Conservation (phyloP, 129 eudicot genomes). For the Ambrosia trifida region DNA sequence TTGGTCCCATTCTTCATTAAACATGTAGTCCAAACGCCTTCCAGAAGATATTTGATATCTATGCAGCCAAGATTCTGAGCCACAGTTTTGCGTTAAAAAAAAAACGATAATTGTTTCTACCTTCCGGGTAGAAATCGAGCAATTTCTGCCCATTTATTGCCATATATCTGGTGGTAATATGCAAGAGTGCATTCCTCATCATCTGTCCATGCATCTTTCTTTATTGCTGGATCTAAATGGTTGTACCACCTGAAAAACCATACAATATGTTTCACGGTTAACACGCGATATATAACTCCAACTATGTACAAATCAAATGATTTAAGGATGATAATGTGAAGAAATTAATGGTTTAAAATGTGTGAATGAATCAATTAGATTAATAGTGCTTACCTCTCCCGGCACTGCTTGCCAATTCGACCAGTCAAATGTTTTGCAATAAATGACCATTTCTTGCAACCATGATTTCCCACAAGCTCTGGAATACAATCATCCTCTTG, state of each 20-base stretch:
- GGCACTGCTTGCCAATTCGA: slow-evolving; percentile 94
- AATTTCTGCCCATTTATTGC: slow-evolving; percentile 93
- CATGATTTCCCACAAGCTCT: slow-evolving; percentile 72
- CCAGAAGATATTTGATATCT: slow-evolving; percentile 43
- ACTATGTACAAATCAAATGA: neutral
- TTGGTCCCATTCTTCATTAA: slow-evolving; percentile 67
- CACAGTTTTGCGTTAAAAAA: slow-evolving; percentile 12
- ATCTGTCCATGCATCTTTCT: slow-evolving; percentile 80
- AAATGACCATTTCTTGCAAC: slow-evolving; percentile 76
- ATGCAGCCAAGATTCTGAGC: slow-evolving; percentile 32
- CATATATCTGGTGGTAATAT: slow-evolving; percentile 58
- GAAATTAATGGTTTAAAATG: too few species aligned
- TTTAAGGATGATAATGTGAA: too few species aligned
- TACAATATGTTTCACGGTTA: neutral
- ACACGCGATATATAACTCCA: neutral
- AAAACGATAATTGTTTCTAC: slow-evolving; percentile 31
- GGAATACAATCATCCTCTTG: slow-evolving; percentile 86
- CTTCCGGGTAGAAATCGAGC: slow-evolving; percentile 91
- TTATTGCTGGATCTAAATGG: slow-evolving; percentile 82
- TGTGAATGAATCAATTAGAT: neutral
- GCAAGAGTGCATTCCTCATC: slow-evolving; percentile 64
- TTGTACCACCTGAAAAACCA: slow-evolving; percentile 74
- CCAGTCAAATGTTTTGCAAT: slow-evolving; percentile 78
- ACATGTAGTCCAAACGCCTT: slow-evolving; percentile 57
- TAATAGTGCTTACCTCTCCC: slow-evolving; percentile 65